phyloP scores from a whole-genome alignment of 2,329 filamentous ascomycete genomes.

The Penicillium hesseltinei region DNA sequence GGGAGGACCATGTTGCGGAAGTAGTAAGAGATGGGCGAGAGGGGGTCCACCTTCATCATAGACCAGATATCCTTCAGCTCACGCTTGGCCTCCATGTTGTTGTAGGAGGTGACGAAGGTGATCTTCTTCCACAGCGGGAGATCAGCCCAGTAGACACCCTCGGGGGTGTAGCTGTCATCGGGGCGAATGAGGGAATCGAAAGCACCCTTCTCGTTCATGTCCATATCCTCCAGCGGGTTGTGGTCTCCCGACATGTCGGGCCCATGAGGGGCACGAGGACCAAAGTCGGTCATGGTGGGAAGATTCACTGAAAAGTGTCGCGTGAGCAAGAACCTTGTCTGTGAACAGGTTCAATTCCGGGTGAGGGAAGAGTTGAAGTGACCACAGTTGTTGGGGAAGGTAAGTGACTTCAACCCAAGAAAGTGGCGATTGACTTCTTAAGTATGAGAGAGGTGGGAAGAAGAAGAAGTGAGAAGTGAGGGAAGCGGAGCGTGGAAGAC shows the following conservation, averaged over 20 bases:
- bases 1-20: conserved; percentile 88
- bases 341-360: conserved; percentile 6
- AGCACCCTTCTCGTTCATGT: conserved; percentile 57
- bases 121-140: conserved; percentile 68
- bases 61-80: conserved; percentile 67
- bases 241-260: conserved; percentile 48
- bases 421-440: conserved; percentile 1
- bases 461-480: not conserved
- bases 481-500: not conserved
- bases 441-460: not conserved
- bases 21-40: conserved; percentile 82
- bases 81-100: conserved; percentile 65
- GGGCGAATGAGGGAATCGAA: conserved; percentile 82
- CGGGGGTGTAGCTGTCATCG: conserved; percentile 78
- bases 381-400: conserved; percentile 1
- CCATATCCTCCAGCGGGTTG: conserved; percentile 52
- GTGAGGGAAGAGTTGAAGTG: not conserved
- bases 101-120: conserved; percentile 72
- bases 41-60: conserved; percentile 84
- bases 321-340: conserved; percentile 4
- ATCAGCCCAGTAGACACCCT: conserved; percentile 92
- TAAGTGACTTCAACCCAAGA: not conserved
- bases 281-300: conserved; percentile 38
- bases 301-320: conserved; percentile 6
- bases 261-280: conserved; percentile 47